A percentile compares a stretch with the other conserved stretches of the same genome.
These are phyloP conservation scores for Dicorynia guianensis DNA, from an alignment of 306 rosid species.

Conservation along the genomic window DNA sequence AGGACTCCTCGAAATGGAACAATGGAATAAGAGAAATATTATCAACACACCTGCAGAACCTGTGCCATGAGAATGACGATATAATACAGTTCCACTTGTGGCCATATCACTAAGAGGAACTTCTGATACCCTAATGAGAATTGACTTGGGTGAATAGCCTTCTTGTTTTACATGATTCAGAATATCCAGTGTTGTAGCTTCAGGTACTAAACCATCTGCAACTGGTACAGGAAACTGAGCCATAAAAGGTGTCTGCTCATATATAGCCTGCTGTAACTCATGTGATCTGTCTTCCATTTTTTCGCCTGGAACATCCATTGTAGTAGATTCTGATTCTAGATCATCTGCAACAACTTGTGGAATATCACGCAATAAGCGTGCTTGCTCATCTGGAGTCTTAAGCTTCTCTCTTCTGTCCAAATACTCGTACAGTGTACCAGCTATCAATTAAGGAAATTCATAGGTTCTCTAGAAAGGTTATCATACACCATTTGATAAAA, in stretches of 20 bases:
- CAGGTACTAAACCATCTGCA: slow-evolving; percentile 45
- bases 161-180: slow-evolving; percentile 44
- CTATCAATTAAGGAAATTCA: slow-evolving; percentile 61
- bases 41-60: slow-evolving; percentile 58
- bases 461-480: slow-evolving; percentile 6
- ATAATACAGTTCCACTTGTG: slow-evolving; percentile 39
- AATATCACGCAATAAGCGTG: slow-evolving; percentile 63
- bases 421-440: slow-evolving; percentile 70
- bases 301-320: slow-evolving; percentile 45
- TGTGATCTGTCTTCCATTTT: slow-evolving; percentile 37
- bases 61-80: slow-evolving; percentile 36
- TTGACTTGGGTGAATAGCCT: slow-evolving; percentile 53
- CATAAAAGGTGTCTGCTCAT: slow-evolving; percentile 50
- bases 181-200: slow-evolving; percentile 36
- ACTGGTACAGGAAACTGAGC: slow-evolving; percentile 55
- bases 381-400: slow-evolving; percentile 67
- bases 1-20: slow-evolving; percentile 1
- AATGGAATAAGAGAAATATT: slow-evolving; percentile 19
- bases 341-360: slow-evolving; percentile 74
- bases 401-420: slow-evolving; percentile 74
- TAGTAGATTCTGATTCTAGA: slow-evolving; percentile 51
- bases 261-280: slow-evolving; percentile 52
- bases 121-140: slow-evolving; percentile 47
- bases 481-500: slow-evolving; percentile 11
- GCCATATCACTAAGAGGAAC: slow-evolving; percentile 47